phyloP scores from a whole-genome alignment of 1,284 basidiomycete genomes.

The Pholiota adiposa region DNA sequence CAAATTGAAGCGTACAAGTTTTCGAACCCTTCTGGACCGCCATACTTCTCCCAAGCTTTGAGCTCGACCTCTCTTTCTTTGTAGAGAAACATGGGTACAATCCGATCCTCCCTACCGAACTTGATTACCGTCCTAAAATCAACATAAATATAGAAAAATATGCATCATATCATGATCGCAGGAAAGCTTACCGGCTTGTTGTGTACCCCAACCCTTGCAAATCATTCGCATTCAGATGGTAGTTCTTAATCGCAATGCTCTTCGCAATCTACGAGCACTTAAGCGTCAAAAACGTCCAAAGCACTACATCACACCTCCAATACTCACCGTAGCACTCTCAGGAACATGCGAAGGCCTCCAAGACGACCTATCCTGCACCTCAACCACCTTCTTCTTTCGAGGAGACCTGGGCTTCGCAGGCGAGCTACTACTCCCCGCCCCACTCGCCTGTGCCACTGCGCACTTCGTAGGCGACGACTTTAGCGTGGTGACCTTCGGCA shows the following conservation, averaged over 20 bases:
- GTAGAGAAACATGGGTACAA: background rate
- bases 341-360: background rate
- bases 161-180: background rate
- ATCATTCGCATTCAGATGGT: background rate
- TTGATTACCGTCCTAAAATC: background rate
- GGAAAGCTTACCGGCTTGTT: background rate
- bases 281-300: background rate
- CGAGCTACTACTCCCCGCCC: background rate
- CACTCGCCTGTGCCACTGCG: background rate
- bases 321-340: background rate
- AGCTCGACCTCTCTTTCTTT: background rate
- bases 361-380: background rate
- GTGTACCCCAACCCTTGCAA: background rate
- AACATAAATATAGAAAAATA: background rate
- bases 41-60: slow-evolving; percentile 4
- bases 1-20: background rate
- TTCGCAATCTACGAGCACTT: background rate
- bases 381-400: background rate
- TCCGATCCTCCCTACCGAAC: background rate
- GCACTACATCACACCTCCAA: no score
- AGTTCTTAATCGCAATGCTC: background rate
- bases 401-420: background rate
- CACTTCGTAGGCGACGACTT: no score
- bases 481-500: background rate
- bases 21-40: background rate